A percentile compares a stretch with the other conserved stretches of the same genome.
Conservation (phyloP, 352 stramenopile species). For the Phytophthora rubi region DNA sequence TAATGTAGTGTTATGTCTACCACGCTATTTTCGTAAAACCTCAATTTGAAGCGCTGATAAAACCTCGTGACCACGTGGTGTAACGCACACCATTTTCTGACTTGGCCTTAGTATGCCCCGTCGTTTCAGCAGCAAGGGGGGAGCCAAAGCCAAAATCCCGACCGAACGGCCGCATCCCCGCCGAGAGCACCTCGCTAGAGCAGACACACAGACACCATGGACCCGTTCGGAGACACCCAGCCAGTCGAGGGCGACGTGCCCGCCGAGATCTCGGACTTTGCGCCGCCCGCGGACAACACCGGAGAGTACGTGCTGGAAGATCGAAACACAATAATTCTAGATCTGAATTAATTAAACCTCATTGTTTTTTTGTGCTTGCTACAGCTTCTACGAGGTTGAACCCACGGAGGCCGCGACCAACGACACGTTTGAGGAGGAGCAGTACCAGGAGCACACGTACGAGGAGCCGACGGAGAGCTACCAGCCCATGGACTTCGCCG, state of each 20-base stretch:
- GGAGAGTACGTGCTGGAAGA: slow-evolving; percentile 52
- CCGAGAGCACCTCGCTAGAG: slow-evolving; percentile 3
- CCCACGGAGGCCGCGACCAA: slow-evolving; percentile 32
- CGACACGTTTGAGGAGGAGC: slow-evolving; percentile 17
- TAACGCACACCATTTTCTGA: slow-evolving; percentile 12
- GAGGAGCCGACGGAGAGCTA: slow-evolving; percentile 31
- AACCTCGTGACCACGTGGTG: slow-evolving; percentile 10
- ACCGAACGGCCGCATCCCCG: slow-evolving; percentile 18
- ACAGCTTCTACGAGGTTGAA: slow-evolving; percentile 76
- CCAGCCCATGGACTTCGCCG: slow-evolving; percentile 32
- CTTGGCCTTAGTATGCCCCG: slow-evolving; percentile 22
- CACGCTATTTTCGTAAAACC: slow-evolving; percentile 19
- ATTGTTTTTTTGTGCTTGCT: not conserved
- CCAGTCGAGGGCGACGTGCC: slow-evolving; percentile 34
- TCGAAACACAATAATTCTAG: not conserved
- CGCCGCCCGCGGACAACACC: slow-evolving; percentile 51
- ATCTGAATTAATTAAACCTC: not conserved
- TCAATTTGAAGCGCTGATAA: slow-evolving; percentile 36
- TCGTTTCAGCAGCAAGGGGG: slow-evolving; percentile 26
- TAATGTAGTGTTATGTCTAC: not conserved
- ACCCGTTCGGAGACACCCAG: slow-evolving; percentile 65
- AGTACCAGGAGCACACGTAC: slow-evolving; percentile 21
- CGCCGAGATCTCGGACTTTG: slow-evolving; percentile 66
- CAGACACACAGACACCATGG: slow-evolving; percentile 42
- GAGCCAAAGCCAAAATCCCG: slow-evolving; percentile 33